A percentile compares a stretch with the other conserved stretches of the same genome.
These are phyloP conservation scores for Scedosporium apiospermum DNA, from an alignment of 2,329 filamentous ascomycete species.

Conservation along the genomic window DNA sequence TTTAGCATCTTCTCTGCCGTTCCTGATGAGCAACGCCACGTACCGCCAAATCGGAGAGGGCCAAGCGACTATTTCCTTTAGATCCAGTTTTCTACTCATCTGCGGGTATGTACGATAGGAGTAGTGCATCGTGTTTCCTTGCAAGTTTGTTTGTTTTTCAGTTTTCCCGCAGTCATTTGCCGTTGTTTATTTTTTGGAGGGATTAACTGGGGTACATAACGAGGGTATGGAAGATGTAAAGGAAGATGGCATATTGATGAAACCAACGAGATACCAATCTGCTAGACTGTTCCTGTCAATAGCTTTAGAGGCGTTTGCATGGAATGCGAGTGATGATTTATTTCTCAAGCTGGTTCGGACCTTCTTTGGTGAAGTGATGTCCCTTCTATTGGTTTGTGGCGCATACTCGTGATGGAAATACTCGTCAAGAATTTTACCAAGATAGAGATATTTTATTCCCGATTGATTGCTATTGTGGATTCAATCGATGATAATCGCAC, in stretches of 20 bases:
- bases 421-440: too few species aligned
- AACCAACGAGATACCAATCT: background rate
- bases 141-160: background rate
- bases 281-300: background rate
- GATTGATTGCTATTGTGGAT: too few species aligned
- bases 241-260: background rate
- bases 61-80: constrained; percentile 64
- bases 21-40: constrained; percentile 74
- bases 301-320: background rate
- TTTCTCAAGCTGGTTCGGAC: too few species aligned
- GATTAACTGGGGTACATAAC: background rate
- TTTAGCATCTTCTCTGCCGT: constrained; percentile 91
- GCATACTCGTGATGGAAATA: too few species aligned
- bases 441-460: too few species aligned
- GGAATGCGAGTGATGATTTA: background rate
- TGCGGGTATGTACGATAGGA: background rate
- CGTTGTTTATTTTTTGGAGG: background rate
- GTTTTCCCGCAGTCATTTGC: background rate
- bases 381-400: too few species aligned
- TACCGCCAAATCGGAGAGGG: constrained; percentile 60
- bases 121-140: background rate
- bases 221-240: background rate
- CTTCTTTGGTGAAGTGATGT: too few species aligned
- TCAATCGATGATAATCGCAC: too few species aligned
- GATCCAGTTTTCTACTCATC: constrained; percentile 4